Base-by-base conservation (phyloP, 495 filamentous ascomycete genomes). In the Tuber brumale region DNA sequence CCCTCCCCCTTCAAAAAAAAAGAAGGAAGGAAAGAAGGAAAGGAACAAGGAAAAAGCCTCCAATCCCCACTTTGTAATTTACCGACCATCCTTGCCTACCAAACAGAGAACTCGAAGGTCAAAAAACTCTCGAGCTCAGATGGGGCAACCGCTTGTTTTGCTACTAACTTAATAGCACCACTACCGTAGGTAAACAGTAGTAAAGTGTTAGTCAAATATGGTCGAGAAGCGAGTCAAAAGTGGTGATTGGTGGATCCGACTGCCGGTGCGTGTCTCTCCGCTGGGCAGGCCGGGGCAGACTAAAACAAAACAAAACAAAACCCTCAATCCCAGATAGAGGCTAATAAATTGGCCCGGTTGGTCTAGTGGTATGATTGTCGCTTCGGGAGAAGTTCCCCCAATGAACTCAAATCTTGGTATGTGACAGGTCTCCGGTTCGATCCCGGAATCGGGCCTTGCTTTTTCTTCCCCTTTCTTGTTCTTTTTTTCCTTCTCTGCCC, bases 291-390 rank as follows among this genome's bases (percentile, higher is more conserved):
- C 37, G 5, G 5, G 5, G 37, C 37, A 39, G 5, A 39, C 37
- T 16, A 45, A 16, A 45, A 16, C 12, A 0, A 45, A 45, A 16
- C 12, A 0, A 45, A 48, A 48, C 48, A 57, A 57, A 57, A 57
- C 8, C 21, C 70, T 8, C 27, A 6, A 44, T n/a, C 39, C 0
- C 37, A 10, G 37, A 31, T 35, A 37, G 1, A 51, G 23, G 12
- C 27, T 23, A 61, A 43, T 9, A 57, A 31, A 39, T 70, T 77
- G 71, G 77, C 77, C 75, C 71, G 75, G 77, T 79, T 79, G 75
- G 77, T 74, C 75, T 79, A 77, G 77, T 79, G 77, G 77, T 78
- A 78, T 78, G 75, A 78, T 78, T 78, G 77, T 77, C 75, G 77
- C 77, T 78, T 78, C 75, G 77, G 77, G 77, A 51, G 21, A 31